Percentiles rank a stretch among this genome's conserved stretches.
Evolutionary conservation across 164 flowering plant genomes (phyloP).

Genomic region (Magnolia officinalis): DNA sequence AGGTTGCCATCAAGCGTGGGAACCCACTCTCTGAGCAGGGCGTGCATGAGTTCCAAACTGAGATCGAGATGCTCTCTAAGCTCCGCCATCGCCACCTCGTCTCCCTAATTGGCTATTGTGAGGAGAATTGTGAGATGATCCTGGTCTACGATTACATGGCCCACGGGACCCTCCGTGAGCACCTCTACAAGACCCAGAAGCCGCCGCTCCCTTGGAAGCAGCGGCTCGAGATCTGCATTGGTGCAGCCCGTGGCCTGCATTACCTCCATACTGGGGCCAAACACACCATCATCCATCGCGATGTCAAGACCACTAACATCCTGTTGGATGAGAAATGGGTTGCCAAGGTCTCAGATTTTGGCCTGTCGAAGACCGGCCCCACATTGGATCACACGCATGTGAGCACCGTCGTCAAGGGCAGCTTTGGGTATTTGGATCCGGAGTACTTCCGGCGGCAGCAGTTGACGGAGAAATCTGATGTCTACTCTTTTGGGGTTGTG

Average conservation of each 20-base stretch:
- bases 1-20: slow-evolving; percentile 48
- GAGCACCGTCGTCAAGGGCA: slow-evolving; percentile 50
- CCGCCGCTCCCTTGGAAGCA: slow-evolving; percentile 45
- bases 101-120: slow-evolving; percentile 49
- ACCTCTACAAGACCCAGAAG: slow-evolving; percentile 39
- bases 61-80: slow-evolving; percentile 55
- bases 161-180: slow-evolving; percentile 43
- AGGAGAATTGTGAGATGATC: slow-evolving; percentile 43
- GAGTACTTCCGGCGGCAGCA: slow-evolving; percentile 51
- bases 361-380: slow-evolving; percentile 46
- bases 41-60: slow-evolving; percentile 46
- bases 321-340: slow-evolving; percentile 52
- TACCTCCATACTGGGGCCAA: slow-evolving; percentile 51
- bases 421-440: slow-evolving; percentile 54
- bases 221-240: slow-evolving; percentile 49
- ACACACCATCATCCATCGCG: slow-evolving; percentile 47
- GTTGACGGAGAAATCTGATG: slow-evolving; percentile 46
- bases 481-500: slow-evolving; percentile 56
- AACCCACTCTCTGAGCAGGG: slow-evolving; percentile 46
- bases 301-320: slow-evolving; percentile 55
- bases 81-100: slow-evolving; percentile 48
- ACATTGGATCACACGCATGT: slow-evolving; percentile 39
- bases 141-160: slow-evolving; percentile 57
- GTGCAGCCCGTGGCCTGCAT: slow-evolving; percentile 50
- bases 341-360: slow-evolving; percentile 56